Base-by-base conservation (phyloP, 2,329 filamentous ascomycete genomes). In the Paracorniculantispora psalliotae region DNA sequence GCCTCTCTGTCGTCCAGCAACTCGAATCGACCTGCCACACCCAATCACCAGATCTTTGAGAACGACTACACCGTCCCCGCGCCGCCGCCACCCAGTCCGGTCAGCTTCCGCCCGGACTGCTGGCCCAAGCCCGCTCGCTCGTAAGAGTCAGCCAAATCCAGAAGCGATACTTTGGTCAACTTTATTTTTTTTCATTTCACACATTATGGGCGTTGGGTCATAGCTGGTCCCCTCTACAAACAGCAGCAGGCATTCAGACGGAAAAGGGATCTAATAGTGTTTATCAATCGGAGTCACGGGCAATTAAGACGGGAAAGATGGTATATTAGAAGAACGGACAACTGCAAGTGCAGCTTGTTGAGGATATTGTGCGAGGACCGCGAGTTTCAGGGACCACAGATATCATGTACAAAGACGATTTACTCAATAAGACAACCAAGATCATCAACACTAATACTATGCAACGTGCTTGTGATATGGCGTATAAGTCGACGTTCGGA, bases 41-140 rank as follows among this genome's bases (percentile, higher is more conserved):
- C 81, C 0, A 73, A 78, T 62, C 80, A 77, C 63, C 73, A 75
- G 63, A 82, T 83, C 65, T 76, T 76, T 63, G 80, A 84, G 66
- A 74, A 81, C 60, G 84, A 87, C 71, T 87, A 86, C 73, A 77
- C 79, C 33, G 83, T 86, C 21, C 85, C 85, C n/a, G 83, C 84
- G 15, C 82, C 85, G 43, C 85, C 85, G 13, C 85, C 85, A 21
- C 83, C 85, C 13, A 85, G 81, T 64, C 85, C 85, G 8, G 81
- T 87, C 67, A 82, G 81, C 72, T 86, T 85, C 67, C 78, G 81
- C 30, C 71, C 74, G 25, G 82, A 86, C 59, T 77, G 81, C 68
- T 85, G 83, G 81, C 74, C 79, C 56, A 69, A 72, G 37, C 68
- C 69, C 23, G 58, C 71, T 47, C 70, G 68, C 62, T 69, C 67